phyloP scores from a whole-genome alignment of 495 filamentous ascomycete species.

The Podospora bellae-mahoneyi region DNA sequence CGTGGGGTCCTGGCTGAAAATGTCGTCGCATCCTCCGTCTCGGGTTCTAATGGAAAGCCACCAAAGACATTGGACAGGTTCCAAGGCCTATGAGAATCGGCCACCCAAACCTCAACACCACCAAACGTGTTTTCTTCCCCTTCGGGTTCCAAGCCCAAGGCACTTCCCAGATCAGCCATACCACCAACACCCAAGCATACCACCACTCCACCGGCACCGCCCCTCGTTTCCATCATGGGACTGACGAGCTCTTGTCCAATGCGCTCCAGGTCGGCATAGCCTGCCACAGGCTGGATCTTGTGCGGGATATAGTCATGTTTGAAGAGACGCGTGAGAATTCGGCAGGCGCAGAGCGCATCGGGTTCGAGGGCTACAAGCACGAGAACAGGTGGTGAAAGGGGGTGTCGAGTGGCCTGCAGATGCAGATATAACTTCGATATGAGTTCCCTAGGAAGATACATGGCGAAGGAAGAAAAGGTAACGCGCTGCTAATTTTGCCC shows the following conservation, averaged over 20 bases:
- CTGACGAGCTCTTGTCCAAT: constrained; percentile 70
- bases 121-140: constrained; percentile 57
- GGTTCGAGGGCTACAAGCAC: constrained; percentile 91
- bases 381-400: constrained; percentile 83
- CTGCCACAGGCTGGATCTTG: constrained; percentile 91
- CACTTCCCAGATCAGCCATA: constrained; percentile 74
- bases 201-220: constrained; percentile 79
- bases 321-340: constrained; percentile 83
- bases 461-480: constrained; percentile 35
- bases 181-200: constrained; percentile 92
- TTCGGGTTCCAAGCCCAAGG: constrained; percentile 62
- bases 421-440: constrained; percentile 88
- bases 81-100: constrained; percentile 91
- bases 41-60: constrained; percentile 54
- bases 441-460: constrained; percentile 92
- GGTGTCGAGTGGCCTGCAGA: constrained; percentile 74
- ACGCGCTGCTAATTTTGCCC: background rate
- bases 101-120: constrained; percentile 89
- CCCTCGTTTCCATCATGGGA: constrained; percentile 76
- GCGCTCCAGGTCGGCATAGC: constrained; percentile 83
- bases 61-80: constrained; percentile 92
- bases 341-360: constrained; percentile 91
- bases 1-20: constrained; percentile 47
- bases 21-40: constrained; percentile 44
- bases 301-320: constrained; percentile 98